Base-by-base conservation (phyloP, 2,329 filamentous ascomycete species). In the Penicillium sp. region DNA sequence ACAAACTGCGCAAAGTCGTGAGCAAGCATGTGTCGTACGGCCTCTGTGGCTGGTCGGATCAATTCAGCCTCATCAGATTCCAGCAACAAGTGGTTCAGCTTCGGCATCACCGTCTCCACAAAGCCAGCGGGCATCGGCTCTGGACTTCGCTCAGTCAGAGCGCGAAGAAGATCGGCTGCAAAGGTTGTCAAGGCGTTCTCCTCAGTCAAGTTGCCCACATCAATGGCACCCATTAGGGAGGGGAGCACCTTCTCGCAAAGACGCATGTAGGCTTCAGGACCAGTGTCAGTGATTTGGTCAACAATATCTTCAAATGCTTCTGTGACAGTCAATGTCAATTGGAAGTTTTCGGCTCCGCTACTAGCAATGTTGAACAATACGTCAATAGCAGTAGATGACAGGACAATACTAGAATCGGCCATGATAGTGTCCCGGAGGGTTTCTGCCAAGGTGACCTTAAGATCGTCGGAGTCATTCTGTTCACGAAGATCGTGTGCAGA, bases 271-370 rank as follows among this genome's bases (percentile, higher is more conserved):
- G 85, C 82, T 8, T 89, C 84, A 7, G 81, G 76, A 19, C 85
- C 84, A 57, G 78, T 76, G 13, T 86, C 84, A 2, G 88, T 78
- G 55, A 96, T 82, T 1, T 79, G 81, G 47, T 82, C 79, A 6
- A 92, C 88, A 53, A 97, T 86, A 40, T 94, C 90, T 71, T 97
- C 93, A 67, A 99, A 96, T 0, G 90, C 87, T 73, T 99, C 94
- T 34, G 85, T 88, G 23, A 97, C 88, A 47, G 97, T 79, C 77
- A 92, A 87, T 0, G 88, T 91, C 43, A 97, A 84, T 71, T 97
- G 92, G 77, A 95, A 96, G 75, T 96, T 97, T 57, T 83, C 85
- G 0, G 93, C 90, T 27, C 91, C 91, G 67, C 92, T 86, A 70
- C 91, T 94, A 19, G 91, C 93, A 56, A 97, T 84, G 49, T 88